Percentiles rank a stretch among this genome's conserved stretches.
Evolutionary conservation across 305 asterid genomes (phyloP).

Genomic region (Solanum hybrid): DNA sequence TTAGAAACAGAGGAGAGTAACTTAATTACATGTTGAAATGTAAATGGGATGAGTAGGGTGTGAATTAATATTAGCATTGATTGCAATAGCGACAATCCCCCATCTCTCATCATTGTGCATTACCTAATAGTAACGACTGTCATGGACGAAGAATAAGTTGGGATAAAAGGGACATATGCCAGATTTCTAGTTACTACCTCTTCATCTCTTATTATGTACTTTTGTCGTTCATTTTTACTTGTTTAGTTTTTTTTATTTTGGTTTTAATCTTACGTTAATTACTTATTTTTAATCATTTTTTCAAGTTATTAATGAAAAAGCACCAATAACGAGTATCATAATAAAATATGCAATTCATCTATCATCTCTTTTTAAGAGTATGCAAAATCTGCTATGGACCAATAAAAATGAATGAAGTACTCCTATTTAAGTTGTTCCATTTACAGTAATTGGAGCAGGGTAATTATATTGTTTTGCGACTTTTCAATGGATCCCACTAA

Average conservation of each 20-base stretch:
- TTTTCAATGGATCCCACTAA: background rate
- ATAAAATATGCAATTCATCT: background rate
- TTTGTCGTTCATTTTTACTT: background rate
- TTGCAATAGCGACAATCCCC: background rate
- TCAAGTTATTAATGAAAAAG: background rate
- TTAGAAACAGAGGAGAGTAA: too few relatives aligned
- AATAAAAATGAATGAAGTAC: background rate
- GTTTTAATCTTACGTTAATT: background rate
- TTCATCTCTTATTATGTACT: background rate
- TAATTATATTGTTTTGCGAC: background rate
- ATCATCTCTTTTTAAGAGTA: background rate
- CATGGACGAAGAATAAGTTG: background rate
- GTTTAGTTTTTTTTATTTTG: background rate
- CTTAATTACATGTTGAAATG: background rate
- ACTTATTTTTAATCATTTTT: background rate
- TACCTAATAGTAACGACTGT: background rate
- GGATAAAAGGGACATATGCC: background rate
- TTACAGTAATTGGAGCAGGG: background rate
- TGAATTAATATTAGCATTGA: background rate
- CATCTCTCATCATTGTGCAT: background rate
- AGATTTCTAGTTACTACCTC: background rate
- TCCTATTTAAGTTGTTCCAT: background rate
- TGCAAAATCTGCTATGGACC: background rate
- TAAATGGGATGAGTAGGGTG: background rate
- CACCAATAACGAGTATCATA: background rate